phyloP scores from a whole-genome alignment of 2,329 filamentous ascomycete genomes.

The Calonectria fujianensis region DNA sequence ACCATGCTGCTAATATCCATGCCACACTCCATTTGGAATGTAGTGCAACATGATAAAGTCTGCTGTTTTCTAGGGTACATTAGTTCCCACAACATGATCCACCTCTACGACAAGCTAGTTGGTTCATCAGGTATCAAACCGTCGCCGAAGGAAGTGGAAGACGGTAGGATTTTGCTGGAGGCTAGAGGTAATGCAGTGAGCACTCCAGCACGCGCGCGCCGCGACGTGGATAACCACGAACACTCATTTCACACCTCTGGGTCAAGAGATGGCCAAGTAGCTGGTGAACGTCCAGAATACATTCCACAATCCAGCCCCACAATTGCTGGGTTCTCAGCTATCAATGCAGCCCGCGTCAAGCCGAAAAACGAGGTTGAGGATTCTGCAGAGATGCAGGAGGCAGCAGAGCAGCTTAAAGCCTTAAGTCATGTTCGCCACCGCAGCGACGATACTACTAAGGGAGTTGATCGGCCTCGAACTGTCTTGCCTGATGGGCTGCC shows the following conservation, averaged over 20 bases:
- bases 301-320: conserved; percentile 56
- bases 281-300: conserved; percentile 52
- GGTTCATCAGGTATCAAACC: conserved; percentile 66
- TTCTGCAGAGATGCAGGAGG: conserved; percentile 82
- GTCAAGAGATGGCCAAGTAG: conserved; percentile 50
- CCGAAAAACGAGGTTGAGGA: conserved; percentile 69
- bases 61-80: conserved; percentile 80
- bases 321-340: conserved; percentile 47
- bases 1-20: conserved; percentile 81
- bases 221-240: conserved; percentile 56
- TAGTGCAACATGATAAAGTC: conserved; percentile 80
- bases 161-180: conserved; percentile 74
- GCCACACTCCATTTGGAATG: conserved; percentile 77
- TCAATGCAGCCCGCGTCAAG: conserved; percentile 51
- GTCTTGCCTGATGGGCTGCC: conserved; percentile 63
- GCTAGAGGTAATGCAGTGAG: conserved; percentile 68
- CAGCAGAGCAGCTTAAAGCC: conserved; percentile 80
- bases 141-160: conserved; percentile 73
- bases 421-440: conserved; percentile 77
- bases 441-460: conserved; percentile 65
- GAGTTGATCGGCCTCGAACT: conserved; percentile 59
- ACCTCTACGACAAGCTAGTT: conserved; percentile 77
- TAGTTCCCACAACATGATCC: conserved; percentile 80
- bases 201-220: conserved; percentile 55
- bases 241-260: conserved; percentile 51